Evolutionary conservation across 371 early-diverging fungal species (phyloP).

Genomic region (Rhizomucor pusillus): DNA sequence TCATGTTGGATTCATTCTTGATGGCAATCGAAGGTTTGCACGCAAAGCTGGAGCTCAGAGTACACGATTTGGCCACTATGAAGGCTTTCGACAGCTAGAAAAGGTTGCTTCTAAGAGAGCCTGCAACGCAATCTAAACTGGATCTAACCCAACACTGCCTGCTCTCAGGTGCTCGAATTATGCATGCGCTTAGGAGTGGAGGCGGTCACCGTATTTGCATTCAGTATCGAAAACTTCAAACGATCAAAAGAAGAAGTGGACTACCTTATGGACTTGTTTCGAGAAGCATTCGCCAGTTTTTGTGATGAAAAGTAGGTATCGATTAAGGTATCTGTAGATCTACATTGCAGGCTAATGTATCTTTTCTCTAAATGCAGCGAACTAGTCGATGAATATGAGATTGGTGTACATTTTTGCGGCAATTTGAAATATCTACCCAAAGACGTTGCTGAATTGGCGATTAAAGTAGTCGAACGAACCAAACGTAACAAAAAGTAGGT

Average conservation of each 20-base stretch:
- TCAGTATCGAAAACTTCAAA: constrained; percentile 97
- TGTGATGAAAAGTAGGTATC: constrained; percentile 63
- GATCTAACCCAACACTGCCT: not conserved
- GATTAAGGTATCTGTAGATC: too few relatives aligned
- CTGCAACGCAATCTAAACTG: not conserved
- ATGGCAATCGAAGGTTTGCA: constrained; percentile 98
- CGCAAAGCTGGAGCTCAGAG: constrained; percentile 50
- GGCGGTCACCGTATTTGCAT: constrained; percentile 96
- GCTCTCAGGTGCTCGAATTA: constrained; percentile 73
- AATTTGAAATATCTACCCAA: constrained; percentile 63
- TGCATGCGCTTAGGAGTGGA: constrained; percentile 85
- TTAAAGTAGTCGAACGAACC: constrained; percentile 68
- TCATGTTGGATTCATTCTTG: constrained; percentile 98
- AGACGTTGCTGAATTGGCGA: constrained; percentile 52
- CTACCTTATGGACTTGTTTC: constrained; percentile 83
- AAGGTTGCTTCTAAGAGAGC: constrained; percentile 42
- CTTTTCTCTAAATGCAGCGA: too few relatives aligned
- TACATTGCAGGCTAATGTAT: not conserved
- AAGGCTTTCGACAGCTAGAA: constrained; percentile 79
- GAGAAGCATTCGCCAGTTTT: constrained; percentile 73
- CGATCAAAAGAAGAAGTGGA: constrained; percentile 90
- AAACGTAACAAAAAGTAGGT: constrained; percentile 63
- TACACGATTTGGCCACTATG: constrained; percentile 72
- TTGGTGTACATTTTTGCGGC: constrained; percentile 85
- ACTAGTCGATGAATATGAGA: constrained; percentile 67